Evolutionary conservation across 2,329 filamentous ascomycete genomes (phyloP), one percentile per base, ranked within the genome.

Genomic region (Fusarium lateritium): DNA sequence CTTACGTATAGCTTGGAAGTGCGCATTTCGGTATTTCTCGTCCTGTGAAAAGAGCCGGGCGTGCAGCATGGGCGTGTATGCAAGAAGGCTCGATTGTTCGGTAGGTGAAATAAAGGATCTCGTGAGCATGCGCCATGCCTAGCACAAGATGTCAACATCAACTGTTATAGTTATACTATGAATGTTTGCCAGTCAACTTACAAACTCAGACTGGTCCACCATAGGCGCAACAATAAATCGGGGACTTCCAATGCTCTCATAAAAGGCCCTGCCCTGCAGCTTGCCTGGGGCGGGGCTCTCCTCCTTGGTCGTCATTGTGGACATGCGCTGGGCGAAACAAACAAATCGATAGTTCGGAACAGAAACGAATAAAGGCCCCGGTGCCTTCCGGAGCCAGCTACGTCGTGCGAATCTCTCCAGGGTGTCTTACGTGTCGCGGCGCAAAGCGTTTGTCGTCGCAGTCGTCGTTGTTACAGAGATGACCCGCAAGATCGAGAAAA

Each of bases 171-270:
- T 15, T 24, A 39, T 33, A 15, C 8, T 38, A 14, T n/a, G 10
- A 2, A 5, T n/a, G 5, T 21, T 42, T 13, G 15, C 3, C 8
- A 44, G 39, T 43, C 14, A 14, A 84, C 91, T 70, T 84, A 97
- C 94, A 83, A 98, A 98, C 83, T 99, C 96, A 33, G 94, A 98
- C 79, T 98, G 93, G 77, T 99, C 95, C 22, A 99, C 96, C 96
- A 99, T 99, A 36, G 96, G 96, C 34, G 96, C 96, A 56, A 99
- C 87, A 31, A 99, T 89, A 70, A 92, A 91, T 81, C 93, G 97
- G 3, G 96, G 96, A 63, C 92, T 94, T 22, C 96, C 96, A 65
- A 99, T 92, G 77, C 93, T 97, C 82, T 98, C 90, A 77, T 98
- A 99, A 78, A 99, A 98, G 14, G 92, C 92, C 60, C 96, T 86